Evolutionary conservation across 140 eudicot genomes (phyloP), one percentile per base, ranked within the genome.

Genomic region (Senecio squalidus): DNA sequence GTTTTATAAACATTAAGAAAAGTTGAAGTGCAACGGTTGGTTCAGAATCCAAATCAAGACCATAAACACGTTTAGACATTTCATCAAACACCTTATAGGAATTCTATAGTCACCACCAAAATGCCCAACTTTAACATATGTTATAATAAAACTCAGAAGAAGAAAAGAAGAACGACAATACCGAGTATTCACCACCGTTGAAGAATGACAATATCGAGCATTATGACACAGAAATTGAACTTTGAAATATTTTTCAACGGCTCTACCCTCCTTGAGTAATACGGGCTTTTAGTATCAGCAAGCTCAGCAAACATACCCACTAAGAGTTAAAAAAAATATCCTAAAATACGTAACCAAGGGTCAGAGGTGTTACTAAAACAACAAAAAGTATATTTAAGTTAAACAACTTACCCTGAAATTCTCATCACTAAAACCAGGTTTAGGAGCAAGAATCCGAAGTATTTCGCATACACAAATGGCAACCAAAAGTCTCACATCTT

Each of bases 161-260:
- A n/a, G n/a, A n/a, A n/a, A n/a, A n/a, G n/a, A n/a, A n/a, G n/a
- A n/a, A n/a, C n/a, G n/a, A n/a, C n/a, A n/a, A n/a, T n/a, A n/a
- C n/a, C n/a, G n/a, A n/a, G n/a, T n/a, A n/a, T n/a, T n/a, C n/a
- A n/a, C n/a, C n/a, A n/a, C n/a, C n/a, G n/a, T n/a, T n/a, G n/a
- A n/a, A n/a, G n/a, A n/a, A n/a, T n/a, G n/a, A n/a, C n/a, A n/a
- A 66, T 80, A 57, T 92, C 96, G 22, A 92, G 77, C 96, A 92
- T 84, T 56, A 70, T 66, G 74, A 84, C 72, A 70, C 88, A 92
- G 71, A 85, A 84, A 64, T 78, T 67, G 67, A 73, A 80, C 50
- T 74, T 78, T 24, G 92, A 89, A 67, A 87, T 77, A 39, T 89
- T 87, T 76, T 84, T 89, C 89, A 92, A 70, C 45, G 87, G 46